Percentiles rank a stretch among this genome's conserved stretches.
Evolutionary conservation across 1,284 basidiomycete genomes (phyloP).

Genomic region (Acaromyces ingoldii): DNA sequence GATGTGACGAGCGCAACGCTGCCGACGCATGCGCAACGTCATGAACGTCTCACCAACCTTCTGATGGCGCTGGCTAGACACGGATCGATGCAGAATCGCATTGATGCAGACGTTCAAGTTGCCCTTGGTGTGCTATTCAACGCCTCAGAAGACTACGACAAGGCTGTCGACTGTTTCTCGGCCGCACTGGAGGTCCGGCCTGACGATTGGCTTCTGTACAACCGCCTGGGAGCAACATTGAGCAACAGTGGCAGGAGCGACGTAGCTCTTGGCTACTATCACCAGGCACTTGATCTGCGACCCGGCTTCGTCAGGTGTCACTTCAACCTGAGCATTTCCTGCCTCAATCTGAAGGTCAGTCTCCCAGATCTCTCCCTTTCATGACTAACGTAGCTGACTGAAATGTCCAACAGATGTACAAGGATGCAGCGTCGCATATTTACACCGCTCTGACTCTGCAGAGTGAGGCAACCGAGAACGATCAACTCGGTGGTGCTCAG

Average conservation of each 20-base stretch:
- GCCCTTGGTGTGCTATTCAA: slow-evolving; percentile 91
- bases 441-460: slow-evolving; percentile 46
- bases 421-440: slow-evolving; percentile 46
- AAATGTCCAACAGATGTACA: slow-evolving; percentile 25
- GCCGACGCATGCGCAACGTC: slow-evolving; percentile 24
- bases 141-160: slow-evolving; percentile 77
- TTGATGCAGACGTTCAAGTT: slow-evolving; percentile 85
- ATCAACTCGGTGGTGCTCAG: slow-evolving; percentile 11
- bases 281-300: slow-evolving; percentile 80
- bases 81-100: slow-evolving; percentile 14
- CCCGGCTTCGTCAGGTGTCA: slow-evolving; percentile 77
- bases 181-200: slow-evolving; percentile 82
- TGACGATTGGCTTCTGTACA: slow-evolving; percentile 90
- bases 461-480: slow-evolving; percentile 22
- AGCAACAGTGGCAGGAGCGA: slow-evolving; percentile 76
- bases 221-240: slow-evolving; percentile 90
- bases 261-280: slow-evolving; percentile 83
- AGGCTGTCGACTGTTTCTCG: slow-evolving; percentile 89
- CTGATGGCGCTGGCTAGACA: slow-evolving; percentile 53
- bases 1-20: slow-evolving; percentile 15
- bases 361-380: background rate
- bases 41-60: slow-evolving; percentile 42
- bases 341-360: slow-evolving; percentile 40
- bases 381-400: background rate
- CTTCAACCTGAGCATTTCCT: slow-evolving; percentile 46